Evolutionary conservation across 2,329 filamentous ascomycete genomes (phyloP).

Genomic region (Cladosporium sp.): DNA sequence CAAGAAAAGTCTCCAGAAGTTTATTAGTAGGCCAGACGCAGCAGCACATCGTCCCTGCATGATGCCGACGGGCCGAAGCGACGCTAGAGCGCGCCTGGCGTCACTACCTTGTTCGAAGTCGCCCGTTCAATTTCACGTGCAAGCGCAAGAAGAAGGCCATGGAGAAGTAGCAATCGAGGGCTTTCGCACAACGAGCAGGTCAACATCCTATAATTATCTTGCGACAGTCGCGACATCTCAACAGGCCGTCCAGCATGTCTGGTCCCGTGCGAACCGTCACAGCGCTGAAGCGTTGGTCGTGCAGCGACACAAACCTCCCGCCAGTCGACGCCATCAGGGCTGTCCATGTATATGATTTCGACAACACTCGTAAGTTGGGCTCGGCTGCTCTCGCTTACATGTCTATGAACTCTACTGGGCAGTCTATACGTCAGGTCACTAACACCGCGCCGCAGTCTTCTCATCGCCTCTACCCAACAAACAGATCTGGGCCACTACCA

Average conservation of each 20-base stretch:
- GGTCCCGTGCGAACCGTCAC: constrained; percentile 59
- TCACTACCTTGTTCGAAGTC: not conserved
- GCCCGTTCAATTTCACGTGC: constrained; percentile 12
- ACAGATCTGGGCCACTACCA: constrained; percentile 78
- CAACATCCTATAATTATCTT: not conserved
- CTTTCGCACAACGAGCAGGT: not conserved
- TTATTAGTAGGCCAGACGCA: not conserved
- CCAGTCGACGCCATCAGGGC: constrained; percentile 68
- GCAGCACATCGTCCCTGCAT: not conserved
- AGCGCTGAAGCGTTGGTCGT: constrained; percentile 80
- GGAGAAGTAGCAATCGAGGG: constrained; percentile 1
- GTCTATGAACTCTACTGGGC: not conserved
- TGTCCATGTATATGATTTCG: constrained; percentile 95
- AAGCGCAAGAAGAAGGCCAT: not conserved
- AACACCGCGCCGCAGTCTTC: constrained; percentile 64
- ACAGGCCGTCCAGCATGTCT: constrained; percentile 16
- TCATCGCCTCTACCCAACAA: constrained; percentile 86
- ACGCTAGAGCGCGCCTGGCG: constrained; percentile 5
- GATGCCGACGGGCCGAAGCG: constrained; percentile 9
- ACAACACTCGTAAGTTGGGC: constrained; percentile 75
- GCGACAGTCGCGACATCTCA: not conserved
- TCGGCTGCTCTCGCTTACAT: not conserved
- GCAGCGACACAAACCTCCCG: constrained; percentile 70
- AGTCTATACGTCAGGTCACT: not conserved
- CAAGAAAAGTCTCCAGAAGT: constrained; percentile 19